Base-by-base conservation (phyloP, 768 basidiomycete species). In the Boletus huronensis region DNA sequence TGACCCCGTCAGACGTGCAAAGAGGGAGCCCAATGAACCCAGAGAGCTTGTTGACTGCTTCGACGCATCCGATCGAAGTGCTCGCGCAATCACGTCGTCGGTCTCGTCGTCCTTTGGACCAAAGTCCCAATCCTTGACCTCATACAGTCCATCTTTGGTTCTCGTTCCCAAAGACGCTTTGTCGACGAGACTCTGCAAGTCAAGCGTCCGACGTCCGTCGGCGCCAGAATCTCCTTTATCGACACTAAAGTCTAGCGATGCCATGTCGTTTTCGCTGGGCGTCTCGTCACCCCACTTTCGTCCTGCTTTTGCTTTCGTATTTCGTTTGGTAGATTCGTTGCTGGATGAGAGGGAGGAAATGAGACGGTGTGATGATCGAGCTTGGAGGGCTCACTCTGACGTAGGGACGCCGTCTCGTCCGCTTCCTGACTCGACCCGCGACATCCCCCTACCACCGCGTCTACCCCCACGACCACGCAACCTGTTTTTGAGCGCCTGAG, bases 221-320 rank as follows among this genome's bases (percentile, higher is more conserved):
- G 65, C 65, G 3, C 66, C 55, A 6, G 66, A 58, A 49, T 77
- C 77, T 1, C 74, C 56, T 58, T 82, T 83, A 62, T 88, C 83
- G 45, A 74, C 61, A 59, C 88, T 92, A 70, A 90, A 98, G 71
- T 99, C 94, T 50, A 98, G 80, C 39, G 89, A 85, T 6, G 88
- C 92, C 91, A 98, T 96, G 59, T 98, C 97, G 16, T 80, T 79
- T 59, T 92, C 90, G 10, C 84, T 86, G 4, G 88, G 86, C 2
- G 79, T 78, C 59, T 85, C 81, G 64, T 96, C 84, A 23, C 87
- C 93, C 97, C 97, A 99, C 73, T 93, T 98, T 29, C 97, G 85
- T 70, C 88, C 87, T 14, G 75, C 64, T 72, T 94, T 93, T 3
- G 79, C 68, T 52, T 87, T 85, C 0, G 77, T 65, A 61, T 87